A percentile compares a stretch with the other conserved stretches of the same genome.
Evolutionary conservation across 2,329 filamentous ascomycete species (phyloP).

Genomic region (Ophiocordyceps australis): DNA sequence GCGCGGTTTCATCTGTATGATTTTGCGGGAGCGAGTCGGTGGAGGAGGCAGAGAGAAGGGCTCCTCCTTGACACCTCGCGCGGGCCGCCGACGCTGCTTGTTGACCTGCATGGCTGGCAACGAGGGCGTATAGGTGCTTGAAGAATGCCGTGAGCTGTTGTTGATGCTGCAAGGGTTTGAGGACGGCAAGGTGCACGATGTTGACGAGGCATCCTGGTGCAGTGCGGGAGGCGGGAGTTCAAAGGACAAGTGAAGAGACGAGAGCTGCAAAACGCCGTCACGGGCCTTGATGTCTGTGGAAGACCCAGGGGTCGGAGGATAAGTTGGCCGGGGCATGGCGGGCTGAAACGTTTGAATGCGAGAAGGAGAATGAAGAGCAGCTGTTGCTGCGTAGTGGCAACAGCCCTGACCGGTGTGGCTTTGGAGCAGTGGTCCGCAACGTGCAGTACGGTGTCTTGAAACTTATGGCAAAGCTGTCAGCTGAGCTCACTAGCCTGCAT

Average conservation of each 20-base stretch:
- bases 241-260: constrained; percentile 49
- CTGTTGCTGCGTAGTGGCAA: too few species aligned
- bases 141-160: not conserved
- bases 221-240: constrained; percentile 63
- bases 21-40: constrained; percentile 81
- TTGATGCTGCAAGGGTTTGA: too few species aligned
- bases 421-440: too few species aligned
- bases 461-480: too few species aligned
- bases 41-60: constrained; percentile 76
- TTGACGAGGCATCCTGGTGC: constrained; percentile 22
- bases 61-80: constrained; percentile 30
- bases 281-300: constrained; percentile 65
- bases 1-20: constrained; percentile 89
- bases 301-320: constrained; percentile 59
- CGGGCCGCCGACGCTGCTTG: constrained; percentile 32
- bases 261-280: constrained; percentile 42
- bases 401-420: too few species aligned
- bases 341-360: not conserved
- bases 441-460: too few species aligned
- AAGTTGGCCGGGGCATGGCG: constrained; percentile 13
- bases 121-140: constrained; percentile 2
- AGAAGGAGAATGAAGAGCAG: not conserved
- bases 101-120: constrained; percentile 22
- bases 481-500: too few species aligned
- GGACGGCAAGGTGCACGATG: constrained; percentile 12